Percentiles rank a stretch among this genome's conserved stretches.
Evolutionary conservation across 2,329 filamentous ascomycete genomes (phyloP).

Genomic region (Claviceps spartinae): DNA sequence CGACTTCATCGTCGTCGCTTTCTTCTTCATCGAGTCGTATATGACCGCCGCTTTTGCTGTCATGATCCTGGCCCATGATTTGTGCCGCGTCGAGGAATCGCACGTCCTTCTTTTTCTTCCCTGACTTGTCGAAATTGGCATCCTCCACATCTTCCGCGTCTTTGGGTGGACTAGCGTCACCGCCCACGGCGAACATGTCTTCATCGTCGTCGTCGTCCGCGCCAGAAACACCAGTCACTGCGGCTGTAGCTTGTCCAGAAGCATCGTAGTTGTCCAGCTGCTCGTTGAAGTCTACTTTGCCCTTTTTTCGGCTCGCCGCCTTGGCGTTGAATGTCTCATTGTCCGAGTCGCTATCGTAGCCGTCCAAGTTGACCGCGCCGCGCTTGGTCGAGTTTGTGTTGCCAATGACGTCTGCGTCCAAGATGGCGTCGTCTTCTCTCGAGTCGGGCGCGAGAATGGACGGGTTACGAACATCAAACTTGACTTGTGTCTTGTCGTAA

Average conservation of each 20-base stretch:
- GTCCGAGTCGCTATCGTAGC: conserved; percentile 87
- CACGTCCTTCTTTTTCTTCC: conserved; percentile 51
- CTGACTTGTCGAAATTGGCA: conserved; percentile 19
- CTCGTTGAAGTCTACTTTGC: conserved; percentile 35
- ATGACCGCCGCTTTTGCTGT: conserved; percentile 60
- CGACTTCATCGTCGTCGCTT: conserved; percentile 50
- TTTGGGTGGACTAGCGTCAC: conserved; percentile 25
- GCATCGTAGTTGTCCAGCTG: conserved; percentile 41
- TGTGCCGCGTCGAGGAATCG: conserved; percentile 42
- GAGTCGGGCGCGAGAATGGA: conserved; percentile 79
- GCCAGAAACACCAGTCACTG: conserved; percentile 14
- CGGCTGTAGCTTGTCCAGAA: conserved; percentile 26
- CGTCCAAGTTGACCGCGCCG: conserved; percentile 89
- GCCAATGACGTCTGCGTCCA: conserved; percentile 89
- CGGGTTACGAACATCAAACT: conserved; percentile 90
- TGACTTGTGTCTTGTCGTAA: conserved; percentile 56
- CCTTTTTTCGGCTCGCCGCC: conserved; percentile 44
- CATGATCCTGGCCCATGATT: conserved; percentile 68
- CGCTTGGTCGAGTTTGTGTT: conserved; percentile 68
- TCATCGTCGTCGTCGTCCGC: conserved; percentile 45
- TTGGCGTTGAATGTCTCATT: conserved; percentile 79
- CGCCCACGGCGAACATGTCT: conserved; percentile 73
- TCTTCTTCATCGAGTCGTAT: conserved; percentile 47
- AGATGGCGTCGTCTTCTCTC: conserved; percentile 53
- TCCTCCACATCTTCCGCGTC: conserved; percentile 32